Conservation (phyloP, 768 basidiomycete species). For the Lactarius hatsudake region DNA sequence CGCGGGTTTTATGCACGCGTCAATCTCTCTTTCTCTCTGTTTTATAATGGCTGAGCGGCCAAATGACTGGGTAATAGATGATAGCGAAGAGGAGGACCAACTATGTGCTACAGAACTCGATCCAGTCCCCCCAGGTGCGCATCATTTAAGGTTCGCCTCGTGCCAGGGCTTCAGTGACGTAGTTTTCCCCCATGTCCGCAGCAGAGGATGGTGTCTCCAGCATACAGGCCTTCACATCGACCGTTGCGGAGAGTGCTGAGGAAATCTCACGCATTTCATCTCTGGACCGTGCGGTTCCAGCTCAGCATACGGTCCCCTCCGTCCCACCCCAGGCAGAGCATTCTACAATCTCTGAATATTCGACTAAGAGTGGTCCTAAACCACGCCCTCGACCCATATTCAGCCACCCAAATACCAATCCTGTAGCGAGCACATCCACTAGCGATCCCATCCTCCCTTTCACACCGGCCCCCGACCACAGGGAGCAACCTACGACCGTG, state of each 20-base stretch:
- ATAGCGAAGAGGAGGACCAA: slow-evolving; percentile 28
- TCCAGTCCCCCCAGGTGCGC: slow-evolving; percentile 17
- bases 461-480: slow-evolving; percentile 13
- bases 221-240: slow-evolving; percentile 21
- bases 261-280: slow-evolving; percentile 20
- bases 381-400: slow-evolving; percentile 27
- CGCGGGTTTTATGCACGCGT: neutral
- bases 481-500: neutral
- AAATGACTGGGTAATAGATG: slow-evolving; percentile 25
- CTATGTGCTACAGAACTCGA: neutral
- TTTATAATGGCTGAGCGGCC: slow-evolving; percentile 1
- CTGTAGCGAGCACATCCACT: slow-evolving; percentile 6
- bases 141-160: slow-evolving; percentile 12
- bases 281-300: neutral
- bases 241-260: neutral
- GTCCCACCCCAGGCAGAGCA: slow-evolving; percentile 8
- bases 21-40: neutral
- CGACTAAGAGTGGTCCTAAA: slow-evolving; percentile 3
- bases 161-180: slow-evolving; percentile 15
- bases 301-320: slow-evolving; percentile 18
- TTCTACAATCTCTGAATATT: slow-evolving; percentile 19
- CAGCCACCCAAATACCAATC: neutral
- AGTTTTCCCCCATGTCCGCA: neutral
- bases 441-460: slow-evolving; percentile 19
- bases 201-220: slow-evolving; percentile 19